Conservation (phyloP, 2,329 filamentous ascomycete species). For the Kalaharituber pfeilii region DNA sequence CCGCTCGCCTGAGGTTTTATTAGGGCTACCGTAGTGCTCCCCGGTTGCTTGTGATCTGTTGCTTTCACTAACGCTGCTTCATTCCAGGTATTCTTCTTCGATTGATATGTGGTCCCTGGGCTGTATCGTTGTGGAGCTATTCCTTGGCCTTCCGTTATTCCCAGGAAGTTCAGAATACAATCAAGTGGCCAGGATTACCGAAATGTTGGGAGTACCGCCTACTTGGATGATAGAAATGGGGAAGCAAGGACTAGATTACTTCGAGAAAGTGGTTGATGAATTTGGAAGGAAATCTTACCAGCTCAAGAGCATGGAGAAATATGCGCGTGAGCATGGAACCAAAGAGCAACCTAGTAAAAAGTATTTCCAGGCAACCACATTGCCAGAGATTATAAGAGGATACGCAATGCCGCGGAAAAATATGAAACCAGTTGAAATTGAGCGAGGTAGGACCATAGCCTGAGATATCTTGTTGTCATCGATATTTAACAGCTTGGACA, state of each 20-base stretch:
- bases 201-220: conserved; percentile 91
- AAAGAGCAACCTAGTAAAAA: conserved; percentile 99
- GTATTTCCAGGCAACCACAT: conserved; percentile 85
- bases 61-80: neutral
- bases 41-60: neutral
- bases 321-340: conserved; percentile 81
- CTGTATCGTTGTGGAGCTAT: conserved; percentile 94
- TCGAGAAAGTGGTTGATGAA: conserved; percentile 82
- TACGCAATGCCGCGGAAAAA: conserved; percentile 98
- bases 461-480: neutral
- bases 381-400: conserved; percentile 92
- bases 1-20: conserved; percentile 81
- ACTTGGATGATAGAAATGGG: conserved; percentile 99
- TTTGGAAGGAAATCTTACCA: conserved; percentile 81
- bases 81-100: conserved; percentile 64
- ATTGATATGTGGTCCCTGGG: conserved; percentile 99
- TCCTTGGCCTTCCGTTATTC: conserved; percentile 84
- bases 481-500: conserved; percentile 28
- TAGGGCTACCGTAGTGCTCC: conserved; percentile 58
- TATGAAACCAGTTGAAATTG: conserved; percentile 94
- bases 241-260: conserved; percentile 94
- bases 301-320: conserved; percentile 94
- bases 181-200: conserved; percentile 87
- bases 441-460: conserved; percentile 53
- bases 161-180: conserved; percentile 98